phyloP scores from a whole-genome alignment of 805 yeast species.

The Wickerhamiella bombiphila region DNA sequence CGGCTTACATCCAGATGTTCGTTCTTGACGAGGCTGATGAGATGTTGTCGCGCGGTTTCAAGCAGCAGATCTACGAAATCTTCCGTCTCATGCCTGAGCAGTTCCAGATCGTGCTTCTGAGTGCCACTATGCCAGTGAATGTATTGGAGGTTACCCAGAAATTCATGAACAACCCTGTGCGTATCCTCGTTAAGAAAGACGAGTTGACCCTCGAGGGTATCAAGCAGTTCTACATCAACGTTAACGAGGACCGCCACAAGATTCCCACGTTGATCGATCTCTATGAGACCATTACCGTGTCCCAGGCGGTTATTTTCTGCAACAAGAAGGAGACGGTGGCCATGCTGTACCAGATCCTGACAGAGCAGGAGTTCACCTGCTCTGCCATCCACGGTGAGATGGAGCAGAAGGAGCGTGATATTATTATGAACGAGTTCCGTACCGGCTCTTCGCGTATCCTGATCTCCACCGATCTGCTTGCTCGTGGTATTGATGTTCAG shows the following conservation, averaged over 20 bases:
- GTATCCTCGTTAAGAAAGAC: conserved; percentile 88
- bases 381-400: conserved; percentile 93
- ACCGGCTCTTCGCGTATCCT: conserved; percentile 85
- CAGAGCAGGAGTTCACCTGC: conserved; percentile 73
- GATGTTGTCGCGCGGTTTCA: conserved; percentile 83
- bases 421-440: conserved; percentile 90
- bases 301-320: conserved; percentile 97
- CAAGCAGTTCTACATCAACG: conserved; percentile 80
- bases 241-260: conserved; percentile 87
- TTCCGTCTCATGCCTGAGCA: conserved; percentile 76
- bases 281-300: conserved; percentile 87
- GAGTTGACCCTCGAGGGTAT: conserved; percentile 93
- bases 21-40: conserved; percentile 98
- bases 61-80: conserved; percentile 89
- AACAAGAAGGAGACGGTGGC: conserved; percentile 92
- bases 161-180: conserved; percentile 89
- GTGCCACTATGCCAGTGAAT: conserved; percentile 90
- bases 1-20: conserved; percentile 81
- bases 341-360: conserved; percentile 62
- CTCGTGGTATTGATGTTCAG: conserved; percentile 96
- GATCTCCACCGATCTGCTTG: conserved; percentile 89
- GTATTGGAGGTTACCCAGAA: conserved; percentile 81
- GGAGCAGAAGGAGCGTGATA: conserved; percentile 86
- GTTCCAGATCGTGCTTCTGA: conserved; percentile 86
- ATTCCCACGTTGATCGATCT: conserved; percentile 88